These are phyloP conservation scores for Nemania bipapillata DNA, from an alignment of 2,329 filamentous ascomycete species.

Conservation along the genomic window DNA sequence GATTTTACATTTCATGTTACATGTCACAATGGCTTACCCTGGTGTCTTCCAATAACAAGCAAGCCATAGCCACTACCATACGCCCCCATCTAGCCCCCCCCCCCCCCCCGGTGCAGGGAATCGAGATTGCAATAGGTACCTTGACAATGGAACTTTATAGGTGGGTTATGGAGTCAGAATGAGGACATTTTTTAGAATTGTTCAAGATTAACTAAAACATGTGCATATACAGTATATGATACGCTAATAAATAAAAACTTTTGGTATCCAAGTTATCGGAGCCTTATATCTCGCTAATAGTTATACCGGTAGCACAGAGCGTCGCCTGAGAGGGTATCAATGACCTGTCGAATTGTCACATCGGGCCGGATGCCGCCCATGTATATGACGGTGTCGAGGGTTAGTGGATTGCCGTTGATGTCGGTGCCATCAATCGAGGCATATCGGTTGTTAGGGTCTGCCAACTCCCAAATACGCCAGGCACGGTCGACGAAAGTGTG, in stretches of 20 bases:
- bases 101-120: too few relatives aligned
- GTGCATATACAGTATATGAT: background rate
- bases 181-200: background rate
- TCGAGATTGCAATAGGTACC: too few relatives aligned
- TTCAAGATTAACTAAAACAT: background rate
- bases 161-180: background rate
- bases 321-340: conserved; percentile 33
- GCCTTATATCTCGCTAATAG: conserved; percentile 27
- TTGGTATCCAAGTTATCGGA: background rate
- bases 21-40: background rate
- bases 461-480: conserved; percentile 36
- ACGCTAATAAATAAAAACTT: background rate
- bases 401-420: conserved; percentile 30
- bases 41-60: background rate
- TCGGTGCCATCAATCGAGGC: conserved; percentile 34
- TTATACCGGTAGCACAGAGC: conserved; percentile 36
- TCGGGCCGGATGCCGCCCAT: conserved; percentile 34
- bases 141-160: too few relatives aligned
- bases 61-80: too few relatives aligned
- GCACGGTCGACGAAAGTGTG: conserved; percentile 38
- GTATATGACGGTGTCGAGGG: conserved; percentile 32
- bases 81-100: background rate
- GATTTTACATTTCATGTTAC: background rate
- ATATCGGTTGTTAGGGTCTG: conserved; percentile 34
- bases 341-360: conserved; percentile 33